A percentile compares a stretch with the other conserved stretches of the same genome.
phyloP scores from a whole-genome alignment of 2,329 filamentous ascomycete species.

The Cytospora paraplurivora region DNA sequence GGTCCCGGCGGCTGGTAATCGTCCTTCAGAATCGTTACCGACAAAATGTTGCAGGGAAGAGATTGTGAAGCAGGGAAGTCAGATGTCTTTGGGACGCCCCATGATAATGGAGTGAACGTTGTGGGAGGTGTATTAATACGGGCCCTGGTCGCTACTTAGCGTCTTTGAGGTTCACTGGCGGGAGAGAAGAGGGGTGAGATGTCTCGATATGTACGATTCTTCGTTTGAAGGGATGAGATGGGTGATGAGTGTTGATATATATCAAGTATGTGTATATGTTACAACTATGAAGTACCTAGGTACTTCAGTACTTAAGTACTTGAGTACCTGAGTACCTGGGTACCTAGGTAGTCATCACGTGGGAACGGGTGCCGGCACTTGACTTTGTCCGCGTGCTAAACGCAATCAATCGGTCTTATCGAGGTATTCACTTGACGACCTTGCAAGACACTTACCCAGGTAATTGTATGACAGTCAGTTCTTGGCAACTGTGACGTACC shows the following conservation, averaged over 20 bases:
- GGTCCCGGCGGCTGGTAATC: constrained; percentile 7
- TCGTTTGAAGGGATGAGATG: not conserved
- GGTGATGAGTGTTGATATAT: not conserved
- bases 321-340: too few species aligned
- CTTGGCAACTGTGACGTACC: too few species aligned
- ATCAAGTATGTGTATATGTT: not conserved
- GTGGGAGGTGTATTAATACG: not conserved
- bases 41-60: not conserved
- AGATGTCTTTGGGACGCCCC: not conserved
- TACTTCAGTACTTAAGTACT: too few species aligned
- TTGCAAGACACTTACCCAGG: too few species aligned
- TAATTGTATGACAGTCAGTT: too few species aligned
- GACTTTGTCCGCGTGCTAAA: not conserved
- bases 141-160: not conserved
- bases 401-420: too few species aligned
- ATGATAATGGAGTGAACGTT: not conserved
- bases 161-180: too few species aligned
- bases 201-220: not conserved
- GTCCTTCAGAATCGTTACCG: not conserved
- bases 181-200: not conserved
- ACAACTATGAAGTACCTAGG: not conserved
- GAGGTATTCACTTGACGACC: too few species aligned
- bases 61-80: not conserved
- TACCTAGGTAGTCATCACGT: not conserved
- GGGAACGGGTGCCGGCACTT: not conserved